Base-by-base conservation (phyloP, 352 stramenopile species). In the Pythium rhizo-oryzae region DNA sequence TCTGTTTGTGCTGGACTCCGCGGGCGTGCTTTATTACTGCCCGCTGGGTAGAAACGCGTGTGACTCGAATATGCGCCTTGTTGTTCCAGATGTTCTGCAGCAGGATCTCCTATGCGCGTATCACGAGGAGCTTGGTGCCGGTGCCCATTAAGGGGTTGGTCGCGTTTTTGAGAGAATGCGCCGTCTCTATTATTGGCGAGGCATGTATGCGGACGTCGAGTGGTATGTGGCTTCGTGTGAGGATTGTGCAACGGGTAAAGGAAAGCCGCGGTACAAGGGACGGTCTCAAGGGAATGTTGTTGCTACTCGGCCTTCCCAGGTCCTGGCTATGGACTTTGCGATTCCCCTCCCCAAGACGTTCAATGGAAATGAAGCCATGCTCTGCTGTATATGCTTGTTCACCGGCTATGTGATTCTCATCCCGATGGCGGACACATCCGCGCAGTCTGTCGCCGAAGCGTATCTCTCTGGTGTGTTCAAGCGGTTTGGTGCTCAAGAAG, bases 401-500 rank as follows among this genome's bases (percentile, higher is more conserved):
- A 59, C 62, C 1, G 54, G 61, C 1, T 69, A 37, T 19, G 37
- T 69, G 0, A 52, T 69, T 2, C 33, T 69, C n/a, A 30, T 35
- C 1, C 53, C 62, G 4, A 49, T 64, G 33, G 16, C 30, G 0
- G 53, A 37, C 16, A 51, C 53, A 8, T 44, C 51, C 0, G 62
- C 67, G 0, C 54, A 74, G 18, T 64, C 53, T 0, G 61, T 74
- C 0, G 74, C 71, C 0, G 74, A 76, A 11, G 37, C 46, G 0
- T 79, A 82, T 44, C 24, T 75, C 21, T 21, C 60, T 13, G 60
- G 24, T 16, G 50, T 70, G 0, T 74, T 52, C 35, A 60, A 59
- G 7, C 41, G 62, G 5, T 74, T 74, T 24, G 68, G 68, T 9
- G 68, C 68, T 4, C 23, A 50, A 30, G 62, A 70, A 19, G 16